Base-by-base conservation (phyloP, 139 green algal genomes). In the Coelastrella sp. region DNA sequence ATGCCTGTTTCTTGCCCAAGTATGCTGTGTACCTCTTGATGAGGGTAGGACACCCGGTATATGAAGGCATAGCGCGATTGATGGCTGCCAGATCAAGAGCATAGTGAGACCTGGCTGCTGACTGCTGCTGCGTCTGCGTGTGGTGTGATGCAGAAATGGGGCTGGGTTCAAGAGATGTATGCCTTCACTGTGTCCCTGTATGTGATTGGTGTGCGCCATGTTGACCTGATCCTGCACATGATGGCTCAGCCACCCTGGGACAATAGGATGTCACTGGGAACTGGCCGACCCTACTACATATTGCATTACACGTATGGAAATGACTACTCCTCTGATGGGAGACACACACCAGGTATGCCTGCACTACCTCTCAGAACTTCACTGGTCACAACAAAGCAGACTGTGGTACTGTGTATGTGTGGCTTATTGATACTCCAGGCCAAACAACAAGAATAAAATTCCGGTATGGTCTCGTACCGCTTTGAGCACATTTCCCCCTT, bases 261-360 rank as follows among this genome's bases (percentile, higher is more conserved):
- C 93, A 93, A 74, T n/a, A 90, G 92, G 3, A 74, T 96, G 80
- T 27, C 92, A 80, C 87, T 94, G 80, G 63, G 79, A 56, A 0
- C 49, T 7, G 78, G 61, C 70, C 92, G 92, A 84, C 92, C 92
- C 22, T 97, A 94, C 93, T 98, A 98, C 94, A 96, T 99, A 68
- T 93, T 99, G 75, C 98, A 99, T 93, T 99, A 98, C 95, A 99
- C 98, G 6, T 99, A 99, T 88, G 98, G 98, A 82, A 98, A 96
- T 90, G 97, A 99, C 92, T 99, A 97, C 94, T 96, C 94, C 56
- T 25, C 93, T 22, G 84, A 96, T 1, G 96, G 95, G 3, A 88
- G 84, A 75, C 24, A 84, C 79, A 83, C n/a, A 14, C 87, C 79
- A 61, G 87, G 87, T 91, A n/a, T 6, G 85, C 1, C 35, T 49